Evolutionary conservation across 2,329 filamentous ascomycete species (phyloP), one percentile per base, ranked within the genome.

Genomic region (Sporothrix pallida): DNA sequence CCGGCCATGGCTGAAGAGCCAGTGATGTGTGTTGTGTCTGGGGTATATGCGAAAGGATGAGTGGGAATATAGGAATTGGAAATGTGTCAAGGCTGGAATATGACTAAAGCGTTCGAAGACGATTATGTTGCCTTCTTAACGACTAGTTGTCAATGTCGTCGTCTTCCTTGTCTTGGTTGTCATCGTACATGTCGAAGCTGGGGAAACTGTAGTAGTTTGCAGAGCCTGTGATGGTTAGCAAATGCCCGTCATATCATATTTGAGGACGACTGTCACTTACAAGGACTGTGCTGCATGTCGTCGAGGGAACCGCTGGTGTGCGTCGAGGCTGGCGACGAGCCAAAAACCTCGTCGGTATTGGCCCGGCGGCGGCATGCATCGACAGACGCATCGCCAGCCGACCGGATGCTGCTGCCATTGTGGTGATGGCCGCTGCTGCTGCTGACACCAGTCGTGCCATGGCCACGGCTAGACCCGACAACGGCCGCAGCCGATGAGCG

Each of bases 161-260:
- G 58, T 84, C 83, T 74, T 84, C 83, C 56, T 83, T 82, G 42
- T 84, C 82, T 67, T 82, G 82, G 75, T 84, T 82, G 73, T 83
- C 84, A 58, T 88, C 87, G 84, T 90, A 92, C 75, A 89, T 87
- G 78, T 93, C 91, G 80, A 92, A 93, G 80, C 88, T 91, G 17
- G 91, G 91, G 79, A 93, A 93, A 83, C 91, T 92, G 79, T 92
- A 90, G 81, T 93, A 93, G 75, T 88, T 87, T 73, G 84, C 87
- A 78, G 83, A 82, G 70, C 81, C 81, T 82, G 72, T 4, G 48
- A 23, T 31, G 23, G 37, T 63, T n/a, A 71, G 56, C 15, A 65
- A 26, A 26, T 26, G 9, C 9, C 20, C 20, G 10, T 8, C 1
- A 4, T 8, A 12, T 12, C 10, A 12, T 56, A 13, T 10, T 26